Percentiles rank a stretch among this genome's conserved stretches.
Evolutionary conservation across 1,284 basidiomycete species (phyloP).

Genomic region (Pascua sp.): DNA sequence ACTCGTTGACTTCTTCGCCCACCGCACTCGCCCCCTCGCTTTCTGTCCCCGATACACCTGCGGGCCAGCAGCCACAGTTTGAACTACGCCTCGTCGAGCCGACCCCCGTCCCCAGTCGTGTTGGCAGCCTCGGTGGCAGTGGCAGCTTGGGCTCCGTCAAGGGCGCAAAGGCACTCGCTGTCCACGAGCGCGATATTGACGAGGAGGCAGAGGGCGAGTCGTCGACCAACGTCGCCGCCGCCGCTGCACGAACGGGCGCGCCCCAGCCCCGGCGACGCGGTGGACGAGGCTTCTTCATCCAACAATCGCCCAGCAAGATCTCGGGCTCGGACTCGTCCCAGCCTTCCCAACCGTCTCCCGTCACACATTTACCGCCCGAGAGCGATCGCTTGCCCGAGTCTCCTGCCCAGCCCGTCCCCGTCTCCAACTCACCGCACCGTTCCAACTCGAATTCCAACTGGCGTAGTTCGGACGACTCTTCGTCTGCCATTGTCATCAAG

Average conservation of each 20-base stretch:
- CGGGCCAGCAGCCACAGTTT: conserved; percentile 23
- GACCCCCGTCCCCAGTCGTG: conserved; percentile 42
- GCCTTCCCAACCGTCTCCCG: conserved; percentile 17
- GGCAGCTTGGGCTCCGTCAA: background rate
- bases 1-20: background rate
- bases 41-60: conserved; percentile 28
- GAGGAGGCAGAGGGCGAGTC: conserved; percentile 10
- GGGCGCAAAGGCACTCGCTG: background rate
- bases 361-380: too few relatives aligned
- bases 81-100: conserved; percentile 46
- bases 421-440: background rate
- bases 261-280: background rate
- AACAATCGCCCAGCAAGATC: conserved; percentile 11
- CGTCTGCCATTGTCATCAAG: conserved; percentile 19
- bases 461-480: conserved; percentile 29
- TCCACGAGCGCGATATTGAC: conserved; percentile 17
- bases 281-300: conserved; percentile 20
- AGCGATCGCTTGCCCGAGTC: too few relatives aligned
- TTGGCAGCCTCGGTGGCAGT: conserved; percentile 36
- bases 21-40: background rate
- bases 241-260: background rate
- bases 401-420: background rate
- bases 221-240: background rate
- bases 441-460: conserved; percentile 1
- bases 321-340: conserved; percentile 37